Percentiles rank a stretch among this genome's conserved stretches.
These are phyloP conservation scores for Amanita pseudoporphyria DNA, from an alignment of 768 basidiomycete genomes.

Conservation along the genomic window DNA sequence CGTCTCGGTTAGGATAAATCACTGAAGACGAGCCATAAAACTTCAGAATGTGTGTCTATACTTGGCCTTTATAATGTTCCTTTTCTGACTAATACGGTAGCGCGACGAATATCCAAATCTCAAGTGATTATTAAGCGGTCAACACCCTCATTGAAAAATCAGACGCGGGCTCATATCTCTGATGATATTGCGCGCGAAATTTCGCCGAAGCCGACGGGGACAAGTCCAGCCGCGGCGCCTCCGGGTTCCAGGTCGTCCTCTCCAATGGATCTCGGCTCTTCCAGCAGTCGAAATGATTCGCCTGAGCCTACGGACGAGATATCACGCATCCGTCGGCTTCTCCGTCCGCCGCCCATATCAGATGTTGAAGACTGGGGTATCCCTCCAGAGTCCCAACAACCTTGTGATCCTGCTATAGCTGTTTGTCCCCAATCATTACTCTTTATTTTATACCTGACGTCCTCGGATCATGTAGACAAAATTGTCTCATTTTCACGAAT, in stretches of 20 bases:
- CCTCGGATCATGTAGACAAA: conserved; percentile 47
- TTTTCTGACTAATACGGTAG: conserved; percentile 15
- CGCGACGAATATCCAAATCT: conserved; percentile 35
- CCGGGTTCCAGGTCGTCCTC: background rate
- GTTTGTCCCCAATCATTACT: conserved; percentile 24
- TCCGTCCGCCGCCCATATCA: conserved; percentile 55
- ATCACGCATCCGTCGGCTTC: conserved; percentile 39
- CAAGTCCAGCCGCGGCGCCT: background rate
- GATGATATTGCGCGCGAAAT: conserved; percentile 29
- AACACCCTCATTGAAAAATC: conserved; percentile 34
- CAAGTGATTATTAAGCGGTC: conserved; percentile 54
- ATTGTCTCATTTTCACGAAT: conserved; percentile 62
- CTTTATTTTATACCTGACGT: background rate
- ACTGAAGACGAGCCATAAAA: conserved; percentile 28
- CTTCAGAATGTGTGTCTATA: conserved; percentile 31
- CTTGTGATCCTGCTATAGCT: conserved; percentile 54
- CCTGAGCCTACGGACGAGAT: conserved; percentile 36
- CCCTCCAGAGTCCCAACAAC: conserved; percentile 41
- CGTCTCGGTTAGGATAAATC: conserved; percentile 56
- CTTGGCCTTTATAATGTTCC: conserved; percentile 7
- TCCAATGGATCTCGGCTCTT: conserved; percentile 2
- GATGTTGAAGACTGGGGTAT: conserved; percentile 73
- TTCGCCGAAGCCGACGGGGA: background rate
- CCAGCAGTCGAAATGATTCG: conserved; percentile 12
- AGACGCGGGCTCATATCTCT: conserved; percentile 39